Percentiles rank a stretch among this genome's conserved stretches.
These are phyloP conservation scores for Thermochaetoides thermophila DNA, from an alignment of 495 filamentous ascomycete genomes.

Conservation along the genomic window DNA sequence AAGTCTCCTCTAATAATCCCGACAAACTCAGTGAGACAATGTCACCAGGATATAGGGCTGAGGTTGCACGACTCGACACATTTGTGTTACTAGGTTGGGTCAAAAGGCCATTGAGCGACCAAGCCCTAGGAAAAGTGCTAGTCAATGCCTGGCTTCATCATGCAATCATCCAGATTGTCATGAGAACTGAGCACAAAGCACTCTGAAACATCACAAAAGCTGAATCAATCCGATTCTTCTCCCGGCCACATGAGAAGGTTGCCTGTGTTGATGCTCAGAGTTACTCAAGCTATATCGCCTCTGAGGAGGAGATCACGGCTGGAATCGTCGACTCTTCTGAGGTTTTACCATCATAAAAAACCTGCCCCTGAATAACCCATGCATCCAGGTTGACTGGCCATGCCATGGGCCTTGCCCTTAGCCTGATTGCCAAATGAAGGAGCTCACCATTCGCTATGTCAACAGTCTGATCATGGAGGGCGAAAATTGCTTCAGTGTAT, in stretches of 20 bases:
- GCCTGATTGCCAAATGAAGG: slow-evolving; percentile 25
- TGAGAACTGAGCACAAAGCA: slow-evolving; percentile 12
- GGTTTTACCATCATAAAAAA: slow-evolving; percentile 35
- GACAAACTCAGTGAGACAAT: not conserved
- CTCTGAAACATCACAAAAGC: slow-evolving; percentile 16
- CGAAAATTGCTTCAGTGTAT: no score
- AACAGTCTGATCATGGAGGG: slow-evolving; percentile 18
- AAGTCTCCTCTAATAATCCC: no score
- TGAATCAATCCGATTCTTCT: slow-evolving; percentile 25
- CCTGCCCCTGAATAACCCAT: slow-evolving; percentile 17
- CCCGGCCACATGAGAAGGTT: slow-evolving; percentile 20
- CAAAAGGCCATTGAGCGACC: no score
- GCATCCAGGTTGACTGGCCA: slow-evolving; percentile 27
- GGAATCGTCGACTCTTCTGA: slow-evolving; percentile 33
- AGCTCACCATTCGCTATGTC: slow-evolving; percentile 18
- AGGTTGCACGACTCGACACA: slow-evolving; percentile 18
- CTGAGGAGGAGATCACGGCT: slow-evolving; percentile 33
- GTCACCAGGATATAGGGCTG: slow-evolving; percentile 19
- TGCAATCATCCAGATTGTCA: slow-evolving; percentile 30
- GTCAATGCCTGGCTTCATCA: slow-evolving; percentile 25
- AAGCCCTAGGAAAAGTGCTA: slow-evolving; percentile 20
- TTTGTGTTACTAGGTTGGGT: no score
- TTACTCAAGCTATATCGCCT: slow-evolving; percentile 33
- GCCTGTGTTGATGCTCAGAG: slow-evolving; percentile 29
- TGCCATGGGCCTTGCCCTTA: slow-evolving; percentile 33